Evolutionary conservation across 169 alveolate species (phyloP).

Genomic region (Plasmodium sp.): DNA sequence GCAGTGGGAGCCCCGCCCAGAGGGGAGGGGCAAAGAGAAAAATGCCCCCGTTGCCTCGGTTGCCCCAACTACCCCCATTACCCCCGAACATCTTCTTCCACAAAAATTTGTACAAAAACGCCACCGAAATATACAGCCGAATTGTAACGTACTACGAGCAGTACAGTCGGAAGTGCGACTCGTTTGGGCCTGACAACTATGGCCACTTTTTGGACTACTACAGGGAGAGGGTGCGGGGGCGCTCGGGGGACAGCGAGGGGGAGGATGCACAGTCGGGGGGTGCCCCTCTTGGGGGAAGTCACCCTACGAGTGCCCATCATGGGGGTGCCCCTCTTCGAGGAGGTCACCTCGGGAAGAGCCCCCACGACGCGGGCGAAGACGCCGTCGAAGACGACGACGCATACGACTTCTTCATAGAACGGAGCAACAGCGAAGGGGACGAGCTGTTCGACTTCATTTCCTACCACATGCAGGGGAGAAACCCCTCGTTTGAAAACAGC

Average conservation of each 20-base stretch:
- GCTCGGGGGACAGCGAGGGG: neutral
- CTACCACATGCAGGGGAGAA: slow-evolving; percentile 73
- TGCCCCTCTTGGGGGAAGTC: neutral
- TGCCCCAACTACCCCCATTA: slow-evolving; percentile 26
- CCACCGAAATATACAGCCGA: slow-evolving; percentile 34
- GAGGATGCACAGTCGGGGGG: neutral
- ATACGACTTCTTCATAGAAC: slow-evolving; percentile 43
- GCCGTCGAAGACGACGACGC: neutral
- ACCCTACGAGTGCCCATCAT: no score
- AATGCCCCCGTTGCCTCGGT: slow-evolving; percentile 13
- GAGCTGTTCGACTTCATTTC: slow-evolving; percentile 53
- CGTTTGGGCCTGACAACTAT: slow-evolving; percentile 51
- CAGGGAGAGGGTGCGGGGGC: neutral
- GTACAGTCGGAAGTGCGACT: neutral
- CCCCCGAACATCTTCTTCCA: slow-evolving; percentile 14
- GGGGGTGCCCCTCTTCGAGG: neutral
- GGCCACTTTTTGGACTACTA: slow-evolving; percentile 10
- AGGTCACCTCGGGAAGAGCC: neutral
- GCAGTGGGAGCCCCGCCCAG: neutral
- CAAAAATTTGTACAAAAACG: slow-evolving; percentile 11
- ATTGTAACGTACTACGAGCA: slow-evolving; percentile 30
- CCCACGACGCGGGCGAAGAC: neutral
- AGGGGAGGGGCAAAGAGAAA: neutral
- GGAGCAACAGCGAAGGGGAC: slow-evolving; percentile 36
- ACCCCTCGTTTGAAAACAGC: slow-evolving; percentile 65